Conservation (phyloP, 441 rosid genomes). For the Melastoma candidum region DNA sequence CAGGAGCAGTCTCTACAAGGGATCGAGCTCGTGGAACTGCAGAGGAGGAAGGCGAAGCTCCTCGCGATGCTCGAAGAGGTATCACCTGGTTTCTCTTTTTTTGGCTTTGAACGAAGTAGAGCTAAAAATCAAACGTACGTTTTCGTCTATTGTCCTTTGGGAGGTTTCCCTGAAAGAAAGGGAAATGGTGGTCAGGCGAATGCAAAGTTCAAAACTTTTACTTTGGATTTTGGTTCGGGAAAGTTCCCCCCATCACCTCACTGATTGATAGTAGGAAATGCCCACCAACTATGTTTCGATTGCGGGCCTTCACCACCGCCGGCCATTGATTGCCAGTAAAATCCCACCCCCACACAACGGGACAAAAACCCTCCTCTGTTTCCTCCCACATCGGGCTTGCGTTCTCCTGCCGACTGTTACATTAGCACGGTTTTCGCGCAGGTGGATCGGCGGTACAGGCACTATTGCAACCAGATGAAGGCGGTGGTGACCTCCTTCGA, state of each 20-base stretch:
- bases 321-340: no score
- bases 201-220: slow-evolving; percentile 11
- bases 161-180: slow-evolving; percentile 1
- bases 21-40: slow-evolving; percentile 79
- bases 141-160: background rate
- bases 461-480: slow-evolving; percentile 91
- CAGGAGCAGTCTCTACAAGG: slow-evolving; percentile 46
- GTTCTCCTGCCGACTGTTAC: no score
- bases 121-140: no score
- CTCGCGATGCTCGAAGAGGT: slow-evolving; percentile 95
- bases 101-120: background rate
- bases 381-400: no score
- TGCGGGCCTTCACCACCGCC: no score
- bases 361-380: no score
- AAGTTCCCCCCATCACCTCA: background rate
- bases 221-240: background rate
- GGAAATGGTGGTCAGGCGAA: background rate
- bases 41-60: slow-evolving; percentile 79
- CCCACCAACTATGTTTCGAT: no score
- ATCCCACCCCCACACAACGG: no score
- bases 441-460: slow-evolving; percentile 85
- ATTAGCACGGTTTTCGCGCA: slow-evolving; percentile 9
- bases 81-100: slow-evolving; percentile 6
- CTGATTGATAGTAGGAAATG: no score
- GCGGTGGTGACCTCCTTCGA: slow-evolving; percentile 71